Evolutionary conservation across 2,329 filamentous ascomycete species (phyloP), one percentile per base, ranked within the genome.

Genomic region (Hysterium pulicare): DNA sequence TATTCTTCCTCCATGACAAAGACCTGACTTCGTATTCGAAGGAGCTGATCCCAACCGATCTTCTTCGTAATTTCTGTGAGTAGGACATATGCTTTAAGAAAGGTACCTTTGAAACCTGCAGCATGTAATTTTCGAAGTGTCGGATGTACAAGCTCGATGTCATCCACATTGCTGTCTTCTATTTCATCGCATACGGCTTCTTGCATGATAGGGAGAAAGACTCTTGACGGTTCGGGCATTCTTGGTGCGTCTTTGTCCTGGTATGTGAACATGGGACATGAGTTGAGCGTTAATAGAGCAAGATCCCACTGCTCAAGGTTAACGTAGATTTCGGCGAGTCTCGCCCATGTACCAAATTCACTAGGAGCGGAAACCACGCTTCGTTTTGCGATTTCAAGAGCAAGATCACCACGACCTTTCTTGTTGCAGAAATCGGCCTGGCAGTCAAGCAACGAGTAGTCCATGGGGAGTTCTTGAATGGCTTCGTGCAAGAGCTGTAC

Each of bases 1-100:
- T 98, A 98, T 67, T 98, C 93, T 61, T 98, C 93, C 66, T 98
- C 93, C 93, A 98, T 98, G 37, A 98, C 93, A 57, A 98, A 98
- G 1, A 98, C 93, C 49, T 91, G 90, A 71, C 91, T 97, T 54
- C 93, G 81, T 58, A 94, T 95, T 68, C 89, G 94, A 39, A 98
- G 74, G 17, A 98, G 76, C 62, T 96, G 89, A 57, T 98, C 93
- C 93, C 93, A 98, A 30, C 93, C 93, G 56, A 98, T 96, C 68
- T 93, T 91, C 47, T 89, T 85, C 0, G 91, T 95, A 74, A 98
- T 91, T 64, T 96, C 91, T 0, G 93, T 97, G 48, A 98, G 75
- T 24, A 98, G 85, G 50, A 84, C 84, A 70, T 98, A 98, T 1
- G 93, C 93, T 62, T 95, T 88, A 59, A 93, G 82, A 63, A 98